These are phyloP conservation scores for Sedum album DNA, from an alignment of 164 flowering plant genomes.

Conservation along the genomic window DNA sequence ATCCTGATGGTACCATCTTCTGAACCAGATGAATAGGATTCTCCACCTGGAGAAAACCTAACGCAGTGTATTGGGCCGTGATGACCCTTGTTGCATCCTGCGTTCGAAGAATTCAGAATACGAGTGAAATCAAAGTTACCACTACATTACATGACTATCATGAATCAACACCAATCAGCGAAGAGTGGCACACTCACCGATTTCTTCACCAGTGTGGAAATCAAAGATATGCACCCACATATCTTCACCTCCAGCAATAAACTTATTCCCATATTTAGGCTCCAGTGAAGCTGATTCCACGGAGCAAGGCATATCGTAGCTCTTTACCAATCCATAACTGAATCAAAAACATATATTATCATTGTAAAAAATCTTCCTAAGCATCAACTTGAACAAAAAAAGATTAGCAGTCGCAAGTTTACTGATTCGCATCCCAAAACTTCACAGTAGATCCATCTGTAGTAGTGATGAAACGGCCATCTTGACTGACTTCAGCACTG, in stretches of 20 bases:
- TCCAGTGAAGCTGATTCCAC: constrained; percentile 95
- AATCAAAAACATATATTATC: not conserved
- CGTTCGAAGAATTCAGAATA: not conserved
- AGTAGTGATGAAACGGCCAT: constrained; percentile 93
- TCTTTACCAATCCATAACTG: constrained; percentile 80
- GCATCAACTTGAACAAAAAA: not conserved
- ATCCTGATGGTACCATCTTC: not conserved
- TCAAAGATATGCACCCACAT: constrained; percentile 93
- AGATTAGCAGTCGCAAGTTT: constrained; percentile 18
- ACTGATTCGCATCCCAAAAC: constrained; percentile 99
- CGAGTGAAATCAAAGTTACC: not conserved
- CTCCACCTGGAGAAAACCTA: not conserved
- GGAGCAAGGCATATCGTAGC: constrained; percentile 20
- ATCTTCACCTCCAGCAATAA: constrained; percentile 96
- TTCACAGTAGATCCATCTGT: constrained; percentile 28
- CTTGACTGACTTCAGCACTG: constrained; percentile 98
- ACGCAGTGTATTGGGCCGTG: not conserved
- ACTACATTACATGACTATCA: not conserved
- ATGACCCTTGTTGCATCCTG: not conserved
- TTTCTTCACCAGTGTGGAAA: constrained; percentile 90
- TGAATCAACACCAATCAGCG: not conserved
- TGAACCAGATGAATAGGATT: not conserved
- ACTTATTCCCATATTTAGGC: constrained; percentile 78
- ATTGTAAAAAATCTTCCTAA: not conserved
- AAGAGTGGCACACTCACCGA: constrained; percentile 40